Evolutionary conservation across 2,329 filamentous ascomycete species (phyloP).

Genomic region (Cytospora piceae): DNA sequence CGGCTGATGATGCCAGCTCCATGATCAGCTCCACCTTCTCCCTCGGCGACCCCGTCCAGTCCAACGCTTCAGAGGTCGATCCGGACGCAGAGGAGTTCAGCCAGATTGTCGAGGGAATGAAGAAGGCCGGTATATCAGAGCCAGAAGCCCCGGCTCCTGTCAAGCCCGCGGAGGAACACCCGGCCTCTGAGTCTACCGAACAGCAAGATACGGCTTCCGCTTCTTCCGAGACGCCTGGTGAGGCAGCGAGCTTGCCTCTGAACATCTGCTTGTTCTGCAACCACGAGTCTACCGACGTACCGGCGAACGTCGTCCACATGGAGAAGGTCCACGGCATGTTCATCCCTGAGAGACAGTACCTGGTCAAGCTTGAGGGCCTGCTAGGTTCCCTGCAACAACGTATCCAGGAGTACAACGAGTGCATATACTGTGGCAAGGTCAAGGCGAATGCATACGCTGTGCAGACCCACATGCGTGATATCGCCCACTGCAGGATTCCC

Average conservation of each 20-base stretch:
- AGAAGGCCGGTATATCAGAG: slow-evolving; percentile 59
- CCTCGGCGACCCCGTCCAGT: slow-evolving; percentile 74
- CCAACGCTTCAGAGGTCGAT: slow-evolving; percentile 56
- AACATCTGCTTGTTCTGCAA: slow-evolving; percentile 88
- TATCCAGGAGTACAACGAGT: slow-evolving; percentile 79
- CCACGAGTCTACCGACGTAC: slow-evolving; percentile 73
- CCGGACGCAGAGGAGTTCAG: slow-evolving; percentile 75
- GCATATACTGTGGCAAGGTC: slow-evolving; percentile 83
- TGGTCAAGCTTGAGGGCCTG: slow-evolving; percentile 81
- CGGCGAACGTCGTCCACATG: slow-evolving; percentile 88
- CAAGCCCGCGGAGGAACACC: slow-evolving; percentile 55
- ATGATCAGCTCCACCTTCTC: slow-evolving; percentile 92
- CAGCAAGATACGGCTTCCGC: slow-evolving; percentile 38
- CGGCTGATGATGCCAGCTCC: slow-evolving; percentile 74
- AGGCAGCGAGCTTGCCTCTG: slow-evolving; percentile 45
- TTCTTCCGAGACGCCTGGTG: slow-evolving; percentile 38
- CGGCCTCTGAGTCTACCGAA: slow-evolving; percentile 44
- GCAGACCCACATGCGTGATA: slow-evolving; percentile 97
- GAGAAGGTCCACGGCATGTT: slow-evolving; percentile 93
- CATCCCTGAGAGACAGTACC: slow-evolving; percentile 84
- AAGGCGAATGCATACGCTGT: slow-evolving; percentile 78
- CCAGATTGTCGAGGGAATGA: slow-evolving; percentile 76
- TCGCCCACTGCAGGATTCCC: slow-evolving; percentile 94
- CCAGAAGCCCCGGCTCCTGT: slow-evolving; percentile 50
- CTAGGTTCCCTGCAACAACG: slow-evolving; percentile 78